A percentile compares a stretch with the other conserved stretches of the same genome.
Conservation (phyloP, 2,329 filamentous ascomycete species). For the Alternaria sp. region DNA sequence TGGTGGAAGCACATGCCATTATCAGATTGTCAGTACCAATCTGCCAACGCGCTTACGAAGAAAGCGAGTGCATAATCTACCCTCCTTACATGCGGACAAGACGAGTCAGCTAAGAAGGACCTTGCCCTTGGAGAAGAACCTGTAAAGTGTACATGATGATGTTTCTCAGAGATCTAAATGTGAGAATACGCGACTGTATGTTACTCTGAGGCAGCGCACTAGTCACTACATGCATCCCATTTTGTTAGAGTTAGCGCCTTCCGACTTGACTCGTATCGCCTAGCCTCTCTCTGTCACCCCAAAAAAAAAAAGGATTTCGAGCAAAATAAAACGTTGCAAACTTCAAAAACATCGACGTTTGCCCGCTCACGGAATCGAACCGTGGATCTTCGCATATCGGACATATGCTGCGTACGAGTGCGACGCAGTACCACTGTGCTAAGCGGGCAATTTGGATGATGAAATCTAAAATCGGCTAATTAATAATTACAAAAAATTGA, state of each 20-base stretch:
- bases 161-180: background rate
- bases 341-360: background rate
- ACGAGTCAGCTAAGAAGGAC: background rate
- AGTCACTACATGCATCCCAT: background rate
- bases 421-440: conserved; percentile 24
- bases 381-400: conserved; percentile 17
- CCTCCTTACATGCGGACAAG: background rate
- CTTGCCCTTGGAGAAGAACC: background rate
- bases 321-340: background rate
- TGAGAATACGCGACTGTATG: background rate
- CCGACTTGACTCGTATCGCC: background rate
- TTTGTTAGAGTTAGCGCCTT: too few species aligned
- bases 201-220: background rate
- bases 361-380: conserved; percentile 18
- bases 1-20: background rate
- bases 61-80: background rate
- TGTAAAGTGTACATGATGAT: background rate
- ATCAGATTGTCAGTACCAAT: background rate
- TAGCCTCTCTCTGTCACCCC: background rate
- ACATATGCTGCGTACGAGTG: conserved; percentile 17
- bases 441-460: conserved; percentile 10
- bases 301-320: background rate
- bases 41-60: background rate
- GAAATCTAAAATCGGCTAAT: background rate
- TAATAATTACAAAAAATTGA: background rate